Base-by-base conservation (phyloP, 257 asterid species). In the Mentha longifolia region DNA sequence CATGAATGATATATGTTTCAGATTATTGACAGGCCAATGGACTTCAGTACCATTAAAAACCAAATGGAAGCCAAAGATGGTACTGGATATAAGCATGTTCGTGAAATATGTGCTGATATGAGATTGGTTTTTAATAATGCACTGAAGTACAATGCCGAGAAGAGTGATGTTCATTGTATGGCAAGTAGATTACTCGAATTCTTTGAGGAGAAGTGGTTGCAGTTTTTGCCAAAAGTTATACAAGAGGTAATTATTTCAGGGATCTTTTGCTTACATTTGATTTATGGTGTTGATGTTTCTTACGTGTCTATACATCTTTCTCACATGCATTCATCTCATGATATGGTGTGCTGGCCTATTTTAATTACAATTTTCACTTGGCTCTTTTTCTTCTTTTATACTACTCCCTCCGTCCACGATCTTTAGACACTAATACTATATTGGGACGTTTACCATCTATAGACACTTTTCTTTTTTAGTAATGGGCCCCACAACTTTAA, bases 1-100 rank as follows among this genome's bases (percentile, higher is more conserved):
- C 41, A 25, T 66, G 20, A 74, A 77, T 80, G 80, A 71, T 85
- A 71, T 85, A 58, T 83, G 63, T 79, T 59, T 73, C 92, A 94
- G 99, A 87, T 94, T 22, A 94, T 94, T 81, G 97, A 91, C 86
- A 84, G 99, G 86, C 99, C 99, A 55, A 94, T 94, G 99, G 99
- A 94, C 76, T 94, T 94, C 85, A 91, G 95, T 78, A 91, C 99
- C 69, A 88, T 91, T 74, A 91, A 91, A 79, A 94, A 94, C 79
- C 99, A 91, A 89, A 91, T 94, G 95, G 99, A 94, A 79, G 97
- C 92, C 72, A 88, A 76, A 76, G 97, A 94, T 81, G 98, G 97
- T 73, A 78, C 96, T 20, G 97, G 90, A n/a, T 94, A 94, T 74
- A 94, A 80, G 88, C 95, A 89, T 72, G 87, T 94, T 25, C 88